Percentiles rank a stretch among this genome's conserved stretches.
phyloP scores from a whole-genome alignment of 345 rosid genomes.

The Moricandia moricandioides region DNA sequence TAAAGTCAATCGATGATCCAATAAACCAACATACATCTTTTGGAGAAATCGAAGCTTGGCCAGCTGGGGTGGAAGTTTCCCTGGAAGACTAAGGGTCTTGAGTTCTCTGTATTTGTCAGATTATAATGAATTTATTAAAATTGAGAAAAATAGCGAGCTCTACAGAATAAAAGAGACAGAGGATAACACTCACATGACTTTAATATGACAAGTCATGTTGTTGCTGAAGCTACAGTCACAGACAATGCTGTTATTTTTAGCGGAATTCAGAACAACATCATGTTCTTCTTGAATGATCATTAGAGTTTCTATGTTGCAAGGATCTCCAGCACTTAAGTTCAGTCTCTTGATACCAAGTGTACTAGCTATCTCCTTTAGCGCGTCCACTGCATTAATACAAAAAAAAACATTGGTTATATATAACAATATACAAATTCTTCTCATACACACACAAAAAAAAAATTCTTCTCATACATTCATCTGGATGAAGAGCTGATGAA shows the following conservation, averaged over 20 bases:
- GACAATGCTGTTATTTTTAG: neutral
- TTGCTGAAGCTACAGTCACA: conserved; percentile 10
- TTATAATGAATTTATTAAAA: neutral
- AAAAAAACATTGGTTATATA: neutral
- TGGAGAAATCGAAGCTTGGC: conserved; percentile 2
- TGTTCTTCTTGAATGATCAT: neutral
- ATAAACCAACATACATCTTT: neutral
- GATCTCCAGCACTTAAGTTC: neutral
- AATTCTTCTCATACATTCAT: no score
- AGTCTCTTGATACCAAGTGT: conserved; percentile 6
- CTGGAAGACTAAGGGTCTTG: conserved; percentile 6
- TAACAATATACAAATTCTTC: neutral
- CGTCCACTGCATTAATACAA: neutral
- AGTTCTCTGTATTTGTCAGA: neutral
- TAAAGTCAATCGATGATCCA: neutral
- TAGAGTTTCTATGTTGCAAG: neutral
- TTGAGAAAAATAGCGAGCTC: neutral
- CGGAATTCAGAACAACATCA: neutral
- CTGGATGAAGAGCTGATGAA: no score
- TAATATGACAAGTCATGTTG: conserved; percentile 14
- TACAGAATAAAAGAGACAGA: neutral
- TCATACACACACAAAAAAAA: no score
- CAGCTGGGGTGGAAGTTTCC: conserved; percentile 19
- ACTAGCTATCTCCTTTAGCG: conserved; percentile 5
- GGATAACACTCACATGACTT: conserved; percentile 3